Percentiles rank a stretch among this genome's conserved stretches.
Evolutionary conservation across 805 yeast species (phyloP).

Genomic region (Yamadazyma tumulicola): DNA sequence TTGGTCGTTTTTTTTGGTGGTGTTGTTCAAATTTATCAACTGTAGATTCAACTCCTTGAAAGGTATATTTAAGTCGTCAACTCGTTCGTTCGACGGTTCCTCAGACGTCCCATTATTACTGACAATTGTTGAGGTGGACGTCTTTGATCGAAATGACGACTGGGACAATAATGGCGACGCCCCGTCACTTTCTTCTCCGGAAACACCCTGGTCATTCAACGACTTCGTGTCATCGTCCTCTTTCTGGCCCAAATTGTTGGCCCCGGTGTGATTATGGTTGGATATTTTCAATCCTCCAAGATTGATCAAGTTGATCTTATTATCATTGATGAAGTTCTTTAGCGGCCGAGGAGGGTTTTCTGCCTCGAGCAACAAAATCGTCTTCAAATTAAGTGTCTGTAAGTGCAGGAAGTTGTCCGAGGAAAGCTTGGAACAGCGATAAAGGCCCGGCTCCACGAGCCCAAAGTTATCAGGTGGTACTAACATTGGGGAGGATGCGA

Average conservation of each 20-base stretch:
- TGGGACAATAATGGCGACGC: constrained; percentile 7
- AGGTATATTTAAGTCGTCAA: no score
- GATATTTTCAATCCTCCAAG: constrained; percentile 42
- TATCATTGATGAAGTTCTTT: constrained; percentile 57
- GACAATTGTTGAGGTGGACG: neutral
- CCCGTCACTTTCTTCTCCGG: neutral
- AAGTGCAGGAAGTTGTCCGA: constrained; percentile 75
- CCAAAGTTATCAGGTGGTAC: constrained; percentile 94
- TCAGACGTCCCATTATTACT: neutral
- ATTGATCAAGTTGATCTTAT: constrained; percentile 50
- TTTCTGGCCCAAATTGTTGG: constrained; percentile 12
- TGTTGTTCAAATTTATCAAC: constrained; percentile 18
- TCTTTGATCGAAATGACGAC: neutral
- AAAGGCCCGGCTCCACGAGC: constrained; percentile 79
- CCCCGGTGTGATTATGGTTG: constrained; percentile 30
- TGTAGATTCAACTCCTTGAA: constrained; percentile 9
- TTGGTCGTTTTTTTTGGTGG: constrained; percentile 43
- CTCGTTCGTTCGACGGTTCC: neutral
- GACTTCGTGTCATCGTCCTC: constrained; percentile 16
- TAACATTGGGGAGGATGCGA: constrained; percentile 58
- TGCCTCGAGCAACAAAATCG: constrained; percentile 75
- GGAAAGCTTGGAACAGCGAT: constrained; percentile 77
- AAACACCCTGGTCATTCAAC: neutral
- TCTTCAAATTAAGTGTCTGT: constrained; percentile 63
- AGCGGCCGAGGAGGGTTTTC: constrained; percentile 79